A percentile compares a stretch with the other conserved stretches of the same genome.
Evolutionary conservation across 331 rosid species (phyloP).

Genomic region (Acacia pycnantha): DNA sequence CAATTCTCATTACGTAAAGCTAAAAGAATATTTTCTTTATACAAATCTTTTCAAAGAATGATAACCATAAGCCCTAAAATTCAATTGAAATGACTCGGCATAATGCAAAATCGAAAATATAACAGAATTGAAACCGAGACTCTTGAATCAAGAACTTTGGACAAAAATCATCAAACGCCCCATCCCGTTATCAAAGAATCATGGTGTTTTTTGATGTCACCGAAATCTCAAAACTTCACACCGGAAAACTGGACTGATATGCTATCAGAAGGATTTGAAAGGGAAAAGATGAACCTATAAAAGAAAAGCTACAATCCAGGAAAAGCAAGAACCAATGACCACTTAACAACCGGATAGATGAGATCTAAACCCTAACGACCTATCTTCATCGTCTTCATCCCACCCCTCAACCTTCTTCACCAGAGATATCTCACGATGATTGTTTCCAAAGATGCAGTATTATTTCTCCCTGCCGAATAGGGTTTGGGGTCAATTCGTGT

Average conservation of each 20-base stretch:
- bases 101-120: neutral
- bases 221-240: neutral
- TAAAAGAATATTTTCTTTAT: neutral
- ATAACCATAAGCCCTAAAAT: neutral
- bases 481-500: no score
- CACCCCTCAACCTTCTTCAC: neutral
- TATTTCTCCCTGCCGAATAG: no score
- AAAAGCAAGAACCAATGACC: neutral
- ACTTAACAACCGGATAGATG: neutral
- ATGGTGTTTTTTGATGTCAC: conserved; percentile 12
- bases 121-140: conserved; percentile 9
- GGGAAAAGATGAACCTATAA: neutral
- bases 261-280: neutral
- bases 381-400: conserved; percentile 11
- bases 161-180: conserved; percentile 9
- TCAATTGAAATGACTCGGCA: neutral
- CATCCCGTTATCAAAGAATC: conserved; percentile 13
- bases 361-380: conserved; percentile 6
- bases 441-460: no score
- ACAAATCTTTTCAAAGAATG: neutral
- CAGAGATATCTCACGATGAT: no score
- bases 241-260: neutral
- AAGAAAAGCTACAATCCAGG: neutral
- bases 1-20: neutral
- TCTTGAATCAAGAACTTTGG: conserved; percentile 6